These are phyloP conservation scores for Pyrenophora seminiperda DNA, from an alignment of 2,329 filamentous ascomycete species.

Conservation along the genomic window DNA sequence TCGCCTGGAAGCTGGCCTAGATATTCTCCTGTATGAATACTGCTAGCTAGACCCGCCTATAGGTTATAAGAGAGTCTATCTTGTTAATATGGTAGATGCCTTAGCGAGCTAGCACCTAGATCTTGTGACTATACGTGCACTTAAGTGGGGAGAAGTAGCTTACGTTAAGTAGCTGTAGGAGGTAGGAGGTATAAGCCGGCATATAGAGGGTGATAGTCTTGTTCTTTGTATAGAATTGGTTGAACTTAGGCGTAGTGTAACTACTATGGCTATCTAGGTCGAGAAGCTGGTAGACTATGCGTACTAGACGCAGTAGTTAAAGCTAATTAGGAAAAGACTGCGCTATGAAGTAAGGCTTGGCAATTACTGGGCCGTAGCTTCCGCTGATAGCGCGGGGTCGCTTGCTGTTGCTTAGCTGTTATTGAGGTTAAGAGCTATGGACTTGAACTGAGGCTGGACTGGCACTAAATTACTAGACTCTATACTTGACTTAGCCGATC, in stretches of 20 bases:
- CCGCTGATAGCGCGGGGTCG: not conserved
- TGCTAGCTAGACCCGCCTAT: constrained; percentile 2
- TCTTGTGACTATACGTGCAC: not conserved
- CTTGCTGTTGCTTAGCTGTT: not conserved
- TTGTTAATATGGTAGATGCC: constrained; percentile 12
- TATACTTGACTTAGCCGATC: not conserved
- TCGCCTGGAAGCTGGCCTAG: no score
- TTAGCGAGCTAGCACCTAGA: constrained; percentile 12
- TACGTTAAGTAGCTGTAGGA: constrained; percentile 50
- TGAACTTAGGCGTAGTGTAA: constrained; percentile 43
- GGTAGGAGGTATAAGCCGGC: no score
- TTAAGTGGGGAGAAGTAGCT: constrained; percentile 37
- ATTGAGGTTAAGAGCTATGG: not conserved
- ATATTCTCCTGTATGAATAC: no score
- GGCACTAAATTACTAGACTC: not conserved
- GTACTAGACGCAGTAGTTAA: no score
- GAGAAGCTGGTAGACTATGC: constrained; percentile 42
- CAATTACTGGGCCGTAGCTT: not conserved
- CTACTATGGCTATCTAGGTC: constrained; percentile 47
- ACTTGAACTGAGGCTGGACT: not conserved
- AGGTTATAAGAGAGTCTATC: constrained; percentile 14
- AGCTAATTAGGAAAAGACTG: no score
- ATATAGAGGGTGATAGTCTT: no score
- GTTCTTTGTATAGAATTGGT: constrained; percentile 47
- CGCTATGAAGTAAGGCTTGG: not conserved